Evolutionary conservation across 495 filamentous ascomycete species (phyloP).

Genomic region (Talaromyces nanjingensis): DNA sequence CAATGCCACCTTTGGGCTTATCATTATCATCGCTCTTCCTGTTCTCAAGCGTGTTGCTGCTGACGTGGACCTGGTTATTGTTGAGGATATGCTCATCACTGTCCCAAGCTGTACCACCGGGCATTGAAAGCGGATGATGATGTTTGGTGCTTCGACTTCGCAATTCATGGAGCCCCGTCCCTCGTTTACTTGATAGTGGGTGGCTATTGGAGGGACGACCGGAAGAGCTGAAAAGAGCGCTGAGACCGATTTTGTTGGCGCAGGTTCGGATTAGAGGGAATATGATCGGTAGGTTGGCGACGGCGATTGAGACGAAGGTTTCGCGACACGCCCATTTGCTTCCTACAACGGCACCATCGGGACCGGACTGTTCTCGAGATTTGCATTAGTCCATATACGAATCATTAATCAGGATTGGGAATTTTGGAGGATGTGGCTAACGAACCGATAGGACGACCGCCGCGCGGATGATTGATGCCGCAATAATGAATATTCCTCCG

Average conservation of each 20-base stretch:
- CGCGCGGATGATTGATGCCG: constrained; percentile 48
- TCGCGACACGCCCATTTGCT: constrained; percentile 53
- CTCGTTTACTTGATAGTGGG: neutral
- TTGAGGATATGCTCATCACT: constrained; percentile 25
- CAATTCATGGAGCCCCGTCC: neutral
- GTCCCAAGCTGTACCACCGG: constrained; percentile 25
- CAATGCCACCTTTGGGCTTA: neutral
- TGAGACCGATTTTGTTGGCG: constrained; percentile 24
- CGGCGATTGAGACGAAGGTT: constrained; percentile 47
- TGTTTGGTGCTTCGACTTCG: neutral
- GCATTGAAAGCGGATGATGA: constrained; percentile 21
- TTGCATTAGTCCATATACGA: neutral
- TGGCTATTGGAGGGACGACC: constrained; percentile 12
- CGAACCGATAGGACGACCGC: constrained; percentile 42
- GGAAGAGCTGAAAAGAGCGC: constrained; percentile 21
- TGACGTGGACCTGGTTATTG: neutral
- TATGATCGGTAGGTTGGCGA: constrained; percentile 51
- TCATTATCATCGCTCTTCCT: neutral
- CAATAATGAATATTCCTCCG: constrained; percentile 49
- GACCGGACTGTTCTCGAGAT: constrained; percentile 10
- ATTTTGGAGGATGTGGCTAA: neutral
- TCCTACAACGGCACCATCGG: constrained; percentile 33
- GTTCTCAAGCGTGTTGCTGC: neutral
- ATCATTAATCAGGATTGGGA: neutral
- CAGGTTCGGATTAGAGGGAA: constrained; percentile 29